phyloP scores from a whole-genome alignment of 2,329 filamentous ascomycete species.

The Trichoderma polysporum region DNA sequence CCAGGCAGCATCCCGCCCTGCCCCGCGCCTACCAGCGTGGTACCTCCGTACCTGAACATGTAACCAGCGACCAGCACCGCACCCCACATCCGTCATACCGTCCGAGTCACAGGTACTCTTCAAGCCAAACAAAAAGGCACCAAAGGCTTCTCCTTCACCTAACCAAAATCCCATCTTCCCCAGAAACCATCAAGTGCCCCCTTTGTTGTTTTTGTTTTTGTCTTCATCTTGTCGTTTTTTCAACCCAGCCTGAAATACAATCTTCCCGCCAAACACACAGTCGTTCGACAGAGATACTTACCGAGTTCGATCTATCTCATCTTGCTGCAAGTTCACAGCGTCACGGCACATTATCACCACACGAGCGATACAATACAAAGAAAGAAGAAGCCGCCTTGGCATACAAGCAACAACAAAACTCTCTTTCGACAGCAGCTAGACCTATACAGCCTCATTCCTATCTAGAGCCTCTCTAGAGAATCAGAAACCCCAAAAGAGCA shows the following conservation, averaged over 20 bases:
- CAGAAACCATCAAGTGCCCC: no score
- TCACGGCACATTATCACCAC: no score
- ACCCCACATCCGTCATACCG: slow-evolving; percentile 16
- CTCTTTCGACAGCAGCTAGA: not conserved
- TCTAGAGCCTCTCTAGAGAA: not conserved
- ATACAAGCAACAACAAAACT: not conserved
- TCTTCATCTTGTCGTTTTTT: not conserved
- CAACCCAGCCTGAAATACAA: not conserved
- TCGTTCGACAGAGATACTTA: not conserved
- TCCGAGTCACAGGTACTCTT: not conserved
- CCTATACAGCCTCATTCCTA: no score
- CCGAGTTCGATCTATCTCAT: no score
- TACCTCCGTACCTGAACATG: not conserved
- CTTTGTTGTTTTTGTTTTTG: not conserved
- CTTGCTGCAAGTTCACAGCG: no score
- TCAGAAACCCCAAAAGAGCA: not conserved
- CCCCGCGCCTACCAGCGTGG: not conserved
- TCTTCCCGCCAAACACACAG: not conserved
- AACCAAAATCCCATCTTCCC: not conserved
- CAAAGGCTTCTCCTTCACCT: not conserved
- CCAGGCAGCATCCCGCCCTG: not conserved
- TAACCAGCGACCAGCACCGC: not conserved
- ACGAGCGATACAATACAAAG: not conserved
- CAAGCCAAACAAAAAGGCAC: not conserved
- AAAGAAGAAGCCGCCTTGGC: not conserved